Evolutionary conservation across 1,139 yeast species (phyloP).

Genomic region (Taphrina deformans): DNA sequence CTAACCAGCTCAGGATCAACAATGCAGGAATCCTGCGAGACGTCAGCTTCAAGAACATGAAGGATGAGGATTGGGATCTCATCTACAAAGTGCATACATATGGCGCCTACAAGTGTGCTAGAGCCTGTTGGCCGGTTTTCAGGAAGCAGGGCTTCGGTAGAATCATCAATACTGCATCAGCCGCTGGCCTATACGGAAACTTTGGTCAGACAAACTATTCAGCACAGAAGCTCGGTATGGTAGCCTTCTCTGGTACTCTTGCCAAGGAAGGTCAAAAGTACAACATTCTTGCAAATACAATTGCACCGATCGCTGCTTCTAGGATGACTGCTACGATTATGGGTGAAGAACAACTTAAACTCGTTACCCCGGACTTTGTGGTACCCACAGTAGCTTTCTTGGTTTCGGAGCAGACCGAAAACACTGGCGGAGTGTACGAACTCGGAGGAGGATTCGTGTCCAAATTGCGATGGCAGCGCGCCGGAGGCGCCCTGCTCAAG

Average conservation of each 20-base stretch:
- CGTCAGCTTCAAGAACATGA: conserved; percentile 70
- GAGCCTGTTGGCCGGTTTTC: conserved; percentile 92
- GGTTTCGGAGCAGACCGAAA: conserved; percentile 61
- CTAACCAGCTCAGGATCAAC: conserved; percentile 54
- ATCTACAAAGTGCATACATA: conserved; percentile 84
- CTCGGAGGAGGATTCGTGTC: conserved; percentile 93
- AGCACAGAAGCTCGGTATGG: conserved; percentile 86
- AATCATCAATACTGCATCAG: conserved; percentile 87
- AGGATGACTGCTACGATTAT: conserved; percentile 92
- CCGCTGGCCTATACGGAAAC: conserved; percentile 95
- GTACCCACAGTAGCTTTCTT: conserved; percentile 86
- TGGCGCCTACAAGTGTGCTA: conserved; percentile 83
- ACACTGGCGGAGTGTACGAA: conserved; percentile 78
- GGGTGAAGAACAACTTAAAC: conserved; percentile 80
- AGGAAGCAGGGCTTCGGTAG: conserved; percentile 84
- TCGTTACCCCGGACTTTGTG: conserved; percentile 80
- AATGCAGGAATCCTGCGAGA: conserved; percentile 91
- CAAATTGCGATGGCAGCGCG: conserved; percentile 93
- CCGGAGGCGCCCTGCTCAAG: conserved; percentile 79
- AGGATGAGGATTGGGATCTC: conserved; percentile 71
- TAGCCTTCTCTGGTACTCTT: conserved; percentile 89
- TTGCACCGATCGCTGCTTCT: conserved; percentile 93
- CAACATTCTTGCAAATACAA: conserved; percentile 79
- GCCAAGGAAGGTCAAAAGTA: conserved; percentile 90
- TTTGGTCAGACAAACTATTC: conserved; percentile 97